Percentiles rank a stretch among this genome's conserved stretches.
Conservation (phyloP, 345 rosid species). For the Crucihimalaya himalaica region DNA sequence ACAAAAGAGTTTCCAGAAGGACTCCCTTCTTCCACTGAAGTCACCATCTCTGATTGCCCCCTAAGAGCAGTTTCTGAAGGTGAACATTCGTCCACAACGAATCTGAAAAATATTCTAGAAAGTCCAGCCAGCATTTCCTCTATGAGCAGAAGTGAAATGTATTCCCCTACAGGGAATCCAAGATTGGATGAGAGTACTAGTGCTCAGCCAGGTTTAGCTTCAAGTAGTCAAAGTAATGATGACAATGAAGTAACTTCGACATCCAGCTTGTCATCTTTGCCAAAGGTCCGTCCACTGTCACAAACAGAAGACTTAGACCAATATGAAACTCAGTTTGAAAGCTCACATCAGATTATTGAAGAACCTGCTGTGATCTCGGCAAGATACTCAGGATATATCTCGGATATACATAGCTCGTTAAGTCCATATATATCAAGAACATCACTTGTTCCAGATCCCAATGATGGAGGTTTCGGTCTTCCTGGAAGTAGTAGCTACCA, state of each 20-base stretch:
- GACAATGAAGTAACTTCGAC: slow-evolving; percentile 25
- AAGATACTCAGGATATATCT: slow-evolving; percentile 27
- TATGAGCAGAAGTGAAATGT: not conserved
- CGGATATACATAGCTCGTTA: slow-evolving; percentile 9
- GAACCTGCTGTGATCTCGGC: slow-evolving; percentile 35
- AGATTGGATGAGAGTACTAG: slow-evolving; percentile 2
- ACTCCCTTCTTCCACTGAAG: slow-evolving; percentile 36
- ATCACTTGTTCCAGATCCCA: slow-evolving; percentile 4
- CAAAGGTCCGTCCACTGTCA: slow-evolving; percentile 2
- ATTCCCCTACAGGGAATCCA: not conserved
- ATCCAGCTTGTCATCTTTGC: slow-evolving; percentile 32
- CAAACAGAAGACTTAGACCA: not conserved
- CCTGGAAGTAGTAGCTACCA: slow-evolving; percentile 16
- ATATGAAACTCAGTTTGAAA: slow-evolving; percentile 14
- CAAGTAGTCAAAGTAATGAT: slow-evolving; percentile 30
- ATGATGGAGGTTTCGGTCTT: not conserved
- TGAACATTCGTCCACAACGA: not conserved
- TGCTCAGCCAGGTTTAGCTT: not conserved
- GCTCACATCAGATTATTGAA: slow-evolving; percentile 16
- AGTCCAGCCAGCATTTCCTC: slow-evolving; percentile 9
- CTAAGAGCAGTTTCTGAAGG: not conserved
- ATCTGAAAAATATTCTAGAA: not conserved
- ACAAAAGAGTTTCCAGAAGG: slow-evolving; percentile 31
- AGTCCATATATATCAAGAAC: slow-evolving; percentile 9
- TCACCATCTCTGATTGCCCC: slow-evolving; percentile 39